A percentile compares a stretch with the other conserved stretches of the same genome.
These are phyloP conservation scores for Porcisia hertigi DNA, from an alignment of 208 protist species.

Conservation along the genomic window DNA sequence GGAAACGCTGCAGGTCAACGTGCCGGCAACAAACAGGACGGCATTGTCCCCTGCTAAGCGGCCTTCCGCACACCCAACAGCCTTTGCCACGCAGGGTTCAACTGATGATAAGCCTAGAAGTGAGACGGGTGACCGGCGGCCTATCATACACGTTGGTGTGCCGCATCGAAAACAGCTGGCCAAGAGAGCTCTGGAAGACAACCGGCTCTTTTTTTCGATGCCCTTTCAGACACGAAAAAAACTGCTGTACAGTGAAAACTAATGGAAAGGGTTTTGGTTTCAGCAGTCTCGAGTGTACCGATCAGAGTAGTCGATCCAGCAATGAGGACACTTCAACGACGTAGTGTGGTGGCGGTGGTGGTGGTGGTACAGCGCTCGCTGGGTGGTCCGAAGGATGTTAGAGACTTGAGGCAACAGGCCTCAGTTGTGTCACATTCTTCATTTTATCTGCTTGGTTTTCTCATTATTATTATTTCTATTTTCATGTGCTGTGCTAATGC, in stretches of 20 bases:
- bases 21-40: not conserved
- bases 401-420: too few relatives aligned
- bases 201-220: slow-evolving; percentile 57
- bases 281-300: too few relatives aligned
- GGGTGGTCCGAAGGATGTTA: too few relatives aligned
- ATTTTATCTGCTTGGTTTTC: not conserved
- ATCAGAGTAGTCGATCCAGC: too few relatives aligned
- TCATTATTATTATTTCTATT: not conserved
- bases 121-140: not conserved
- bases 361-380: too few relatives aligned
- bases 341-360: too few relatives aligned
- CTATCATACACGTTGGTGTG: slow-evolving; percentile 45
- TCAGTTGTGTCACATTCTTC: not conserved
- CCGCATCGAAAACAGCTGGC: slow-evolving; percentile 64
- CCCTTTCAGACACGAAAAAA: not conserved
- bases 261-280: not conserved
- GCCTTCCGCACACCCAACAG: not conserved
- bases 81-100: not conserved
- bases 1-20: slow-evolving; percentile 5
- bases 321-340: too few relatives aligned
- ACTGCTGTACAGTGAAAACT: not conserved
- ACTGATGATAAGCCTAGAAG: not conserved
- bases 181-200: slow-evolving; percentile 72
- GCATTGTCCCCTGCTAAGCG: not conserved
- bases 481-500: not conserved